Percentiles rank a stretch among this genome's conserved stretches.
Conservation (phyloP, 768 basidiomycete genomes). For the Auriscalpium microsporum region DNA sequence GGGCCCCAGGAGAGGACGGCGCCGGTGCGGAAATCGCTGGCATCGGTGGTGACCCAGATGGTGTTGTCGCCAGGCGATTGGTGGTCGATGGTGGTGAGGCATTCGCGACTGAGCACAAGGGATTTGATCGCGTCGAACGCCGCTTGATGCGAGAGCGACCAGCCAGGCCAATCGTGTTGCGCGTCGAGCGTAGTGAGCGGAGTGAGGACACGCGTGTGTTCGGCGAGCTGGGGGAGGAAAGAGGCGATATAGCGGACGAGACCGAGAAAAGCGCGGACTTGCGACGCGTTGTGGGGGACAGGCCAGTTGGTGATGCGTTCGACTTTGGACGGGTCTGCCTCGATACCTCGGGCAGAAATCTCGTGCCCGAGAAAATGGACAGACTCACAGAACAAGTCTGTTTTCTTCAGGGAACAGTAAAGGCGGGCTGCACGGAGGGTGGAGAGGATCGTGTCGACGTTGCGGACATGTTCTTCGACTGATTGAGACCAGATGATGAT, state of each 20-base stretch:
- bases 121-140: slow-evolving; percentile 31
- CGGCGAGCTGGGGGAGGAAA: slow-evolving; percentile 23
- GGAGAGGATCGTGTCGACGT: slow-evolving; percentile 15
- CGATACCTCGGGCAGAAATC: slow-evolving; percentile 20
- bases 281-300: background rate
- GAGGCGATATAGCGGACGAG: slow-evolving; percentile 23
- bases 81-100: slow-evolving; percentile 27
- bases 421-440: slow-evolving; percentile 15
- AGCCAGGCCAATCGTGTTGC: slow-evolving; percentile 16
- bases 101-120: slow-evolving; percentile 18
- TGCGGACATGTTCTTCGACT: slow-evolving; percentile 19
- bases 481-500: slow-evolving; percentile 25
- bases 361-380: slow-evolving; percentile 27
- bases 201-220: slow-evolving; percentile 21
- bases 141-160: slow-evolving; percentile 22
- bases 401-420: slow-evolving; percentile 14
- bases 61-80: slow-evolving; percentile 19
- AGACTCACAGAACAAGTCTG: slow-evolving; percentile 16
- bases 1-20: slow-evolving; percentile 1
- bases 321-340: slow-evolving; percentile 20
- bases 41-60: slow-evolving; percentile 30
- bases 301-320: slow-evolving; percentile 25
- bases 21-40: slow-evolving; percentile 23
- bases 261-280: slow-evolving; percentile 15
- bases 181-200: slow-evolving; percentile 19